A percentile compares a stretch with the other conserved stretches of the same genome.
Conservation (phyloP, 371 early-diverging fungal genomes). For the Mortierella sp. region DNA sequence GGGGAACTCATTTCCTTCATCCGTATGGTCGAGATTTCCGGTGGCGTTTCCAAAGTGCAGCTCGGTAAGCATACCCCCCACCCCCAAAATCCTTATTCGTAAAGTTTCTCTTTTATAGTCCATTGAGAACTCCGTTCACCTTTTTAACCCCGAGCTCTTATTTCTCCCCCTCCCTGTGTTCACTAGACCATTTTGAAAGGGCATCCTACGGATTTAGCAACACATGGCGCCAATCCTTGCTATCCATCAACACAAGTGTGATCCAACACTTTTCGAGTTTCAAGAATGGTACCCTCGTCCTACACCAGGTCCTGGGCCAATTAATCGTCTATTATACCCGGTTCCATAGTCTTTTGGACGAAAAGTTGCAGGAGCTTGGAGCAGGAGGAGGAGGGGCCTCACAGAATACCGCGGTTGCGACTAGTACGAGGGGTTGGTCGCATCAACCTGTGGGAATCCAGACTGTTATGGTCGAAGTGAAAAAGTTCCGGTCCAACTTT, state of each 20-base stretch:
- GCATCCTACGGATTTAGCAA: conserved; percentile 82
- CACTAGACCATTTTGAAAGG: conserved; percentile 66
- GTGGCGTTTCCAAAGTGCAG: conserved; percentile 51
- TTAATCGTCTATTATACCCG: conserved; percentile 91
- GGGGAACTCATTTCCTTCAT: conserved; percentile 84
- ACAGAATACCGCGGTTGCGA: conserved; percentile 17
- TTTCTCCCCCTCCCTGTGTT: background rate
- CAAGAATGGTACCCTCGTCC: conserved; percentile 89
- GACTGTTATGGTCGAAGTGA: conserved; percentile 94
- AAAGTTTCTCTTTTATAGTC: background rate
- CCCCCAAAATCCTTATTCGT: background rate
- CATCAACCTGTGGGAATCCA: conserved; percentile 91
- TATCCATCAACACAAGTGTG: conserved; percentile 84
- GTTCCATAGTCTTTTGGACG: conserved; percentile 84
- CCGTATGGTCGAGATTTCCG: conserved; percentile 72
- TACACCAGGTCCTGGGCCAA: conserved; percentile 90
- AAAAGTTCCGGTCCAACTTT: conserved; percentile 86
- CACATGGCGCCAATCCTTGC: conserved; percentile 84
- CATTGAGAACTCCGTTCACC: background rate
- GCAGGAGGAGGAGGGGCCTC: background rate
- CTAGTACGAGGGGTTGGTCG: conserved; percentile 56
- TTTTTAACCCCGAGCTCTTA: background rate
- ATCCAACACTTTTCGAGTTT: conserved; percentile 94
- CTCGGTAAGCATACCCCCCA: conserved; percentile 53
- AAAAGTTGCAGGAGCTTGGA: conserved; percentile 58